Evolutionary conservation across 345 rosid species (phyloP).

Genomic region (Bretschneidera sinensis): DNA sequence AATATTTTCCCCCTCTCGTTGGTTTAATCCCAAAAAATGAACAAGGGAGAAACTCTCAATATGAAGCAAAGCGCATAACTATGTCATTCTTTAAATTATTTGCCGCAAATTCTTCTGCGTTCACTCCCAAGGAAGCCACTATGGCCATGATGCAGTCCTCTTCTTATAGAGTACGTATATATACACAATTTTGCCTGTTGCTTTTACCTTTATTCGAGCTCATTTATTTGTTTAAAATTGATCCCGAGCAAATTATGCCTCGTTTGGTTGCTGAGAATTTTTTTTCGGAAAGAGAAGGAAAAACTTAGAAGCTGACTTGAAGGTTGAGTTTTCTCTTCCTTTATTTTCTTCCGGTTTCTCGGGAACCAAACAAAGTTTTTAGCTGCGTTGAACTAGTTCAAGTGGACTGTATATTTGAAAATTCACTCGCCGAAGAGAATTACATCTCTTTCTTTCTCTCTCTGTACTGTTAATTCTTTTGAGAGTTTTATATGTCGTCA

Average conservation of each 20-base stretch:
- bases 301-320: too few relatives aligned
- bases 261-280: too few relatives aligned
- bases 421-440: too few relatives aligned
- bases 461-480: background rate
- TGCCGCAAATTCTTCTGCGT: conserved; percentile 36
- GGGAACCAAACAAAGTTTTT: background rate
- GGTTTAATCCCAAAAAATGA: background rate
- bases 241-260: background rate
- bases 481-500: background rate
- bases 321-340: too few relatives aligned
- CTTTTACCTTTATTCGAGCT: background rate
- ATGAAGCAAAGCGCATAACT: background rate
- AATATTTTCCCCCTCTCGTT: background rate
- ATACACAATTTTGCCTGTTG: background rate
- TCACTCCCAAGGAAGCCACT: conserved; percentile 45
- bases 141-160: conserved; percentile 64
- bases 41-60: conserved; percentile 6
- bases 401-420: background rate
- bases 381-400: background rate
- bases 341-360: too few relatives aligned
- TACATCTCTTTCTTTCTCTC: too few relatives aligned
- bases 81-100: conserved; percentile 59
- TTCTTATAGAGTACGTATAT: conserved; percentile 45
- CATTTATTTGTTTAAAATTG: background rate
- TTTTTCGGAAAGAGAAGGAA: too few relatives aligned